These are phyloP conservation scores for Coemansia sp. DNA, from an alignment of 192 early-diverging fungal genomes.

Conservation along the genomic window DNA sequence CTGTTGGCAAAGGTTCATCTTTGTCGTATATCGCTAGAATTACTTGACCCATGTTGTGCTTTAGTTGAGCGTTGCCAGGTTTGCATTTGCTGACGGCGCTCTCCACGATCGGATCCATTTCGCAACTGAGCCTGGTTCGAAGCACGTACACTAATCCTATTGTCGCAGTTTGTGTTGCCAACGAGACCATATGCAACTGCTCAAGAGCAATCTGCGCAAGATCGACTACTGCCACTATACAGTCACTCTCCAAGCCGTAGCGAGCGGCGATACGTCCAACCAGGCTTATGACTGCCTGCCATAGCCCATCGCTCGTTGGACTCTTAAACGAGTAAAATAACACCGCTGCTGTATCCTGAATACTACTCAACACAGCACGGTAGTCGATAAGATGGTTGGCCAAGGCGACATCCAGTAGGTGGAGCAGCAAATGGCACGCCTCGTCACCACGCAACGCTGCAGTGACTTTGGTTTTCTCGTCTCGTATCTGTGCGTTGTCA, in stretches of 20 bases:
- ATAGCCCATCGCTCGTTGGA: slow-evolving; percentile 1
- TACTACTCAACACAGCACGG: neutral
- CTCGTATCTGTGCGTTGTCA: neutral
- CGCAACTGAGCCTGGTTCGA: neutral
- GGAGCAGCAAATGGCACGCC: slow-evolving; percentile 20
- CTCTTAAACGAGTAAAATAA: neutral
- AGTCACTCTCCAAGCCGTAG: neutral
- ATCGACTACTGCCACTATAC: neutral
- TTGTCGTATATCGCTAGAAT: slow-evolving; percentile 6
- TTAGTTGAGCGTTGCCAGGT: neutral
- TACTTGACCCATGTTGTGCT: slow-evolving; percentile 17
- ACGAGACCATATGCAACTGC: neutral
- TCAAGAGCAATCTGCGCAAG: slow-evolving; percentile 10
- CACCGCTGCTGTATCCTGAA: slow-evolving; percentile 9
- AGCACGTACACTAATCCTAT: slow-evolving; percentile 24
- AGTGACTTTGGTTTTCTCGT: neutral
- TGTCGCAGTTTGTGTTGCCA: slow-evolving; percentile 7
- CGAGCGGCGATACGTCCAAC: slow-evolving; percentile 11
- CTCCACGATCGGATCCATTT: slow-evolving; percentile 4
- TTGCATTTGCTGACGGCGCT: slow-evolving; percentile 7
- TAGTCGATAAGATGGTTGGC: slow-evolving; percentile 7
- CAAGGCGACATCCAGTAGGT: slow-evolving; percentile 22
- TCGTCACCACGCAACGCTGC: slow-evolving; percentile 13
- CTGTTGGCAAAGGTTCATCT: neutral
- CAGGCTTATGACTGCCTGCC: slow-evolving; percentile 24